Percentiles rank a stretch among this genome's conserved stretches.
Conservation (phyloP, 2,329 filamentous ascomycete genomes). For the Apiospora saccharicola region DNA sequence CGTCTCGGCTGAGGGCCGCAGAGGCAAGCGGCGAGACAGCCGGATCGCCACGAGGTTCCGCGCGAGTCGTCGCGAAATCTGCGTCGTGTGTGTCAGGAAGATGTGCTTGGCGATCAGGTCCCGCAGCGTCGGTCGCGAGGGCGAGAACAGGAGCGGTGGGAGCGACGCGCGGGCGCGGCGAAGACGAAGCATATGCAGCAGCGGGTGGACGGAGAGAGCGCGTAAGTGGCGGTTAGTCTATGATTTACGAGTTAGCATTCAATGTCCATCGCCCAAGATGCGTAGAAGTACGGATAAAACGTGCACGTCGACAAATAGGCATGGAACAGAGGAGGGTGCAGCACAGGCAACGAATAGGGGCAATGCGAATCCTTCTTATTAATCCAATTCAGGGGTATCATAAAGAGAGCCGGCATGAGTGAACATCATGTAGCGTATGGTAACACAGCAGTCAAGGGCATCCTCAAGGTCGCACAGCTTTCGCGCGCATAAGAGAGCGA, state of each 20-base stretch:
- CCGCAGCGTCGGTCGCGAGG: constrained; percentile 64
- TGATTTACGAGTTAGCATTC: constrained; percentile 22
- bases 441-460: neutral
- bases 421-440: neutral
- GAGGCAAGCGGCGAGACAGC: constrained; percentile 66
- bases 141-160: constrained; percentile 61
- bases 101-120: constrained; percentile 71
- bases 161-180: constrained; percentile 63
- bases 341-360: neutral
- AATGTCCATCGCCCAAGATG: constrained; percentile 28
- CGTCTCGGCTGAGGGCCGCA: constrained; percentile 64
- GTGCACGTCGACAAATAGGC: too few relatives aligned
- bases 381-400: neutral
- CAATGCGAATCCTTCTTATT: neutral
- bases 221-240: constrained; percentile 70
- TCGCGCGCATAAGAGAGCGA: too few relatives aligned
- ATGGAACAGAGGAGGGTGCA: neutral
- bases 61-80: constrained; percentile 69
- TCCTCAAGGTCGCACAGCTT: neutral
- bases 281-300: constrained; percentile 24
- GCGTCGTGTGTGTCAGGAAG: constrained; percentile 71
- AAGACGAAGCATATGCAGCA: constrained; percentile 69
- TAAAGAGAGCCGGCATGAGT: too few relatives aligned
- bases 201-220: constrained; percentile 67
- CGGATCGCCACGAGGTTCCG: constrained; percentile 71